phyloP scores from a whole-genome alignment of 306 rosid genomes.

The Casuarina glauca region DNA sequence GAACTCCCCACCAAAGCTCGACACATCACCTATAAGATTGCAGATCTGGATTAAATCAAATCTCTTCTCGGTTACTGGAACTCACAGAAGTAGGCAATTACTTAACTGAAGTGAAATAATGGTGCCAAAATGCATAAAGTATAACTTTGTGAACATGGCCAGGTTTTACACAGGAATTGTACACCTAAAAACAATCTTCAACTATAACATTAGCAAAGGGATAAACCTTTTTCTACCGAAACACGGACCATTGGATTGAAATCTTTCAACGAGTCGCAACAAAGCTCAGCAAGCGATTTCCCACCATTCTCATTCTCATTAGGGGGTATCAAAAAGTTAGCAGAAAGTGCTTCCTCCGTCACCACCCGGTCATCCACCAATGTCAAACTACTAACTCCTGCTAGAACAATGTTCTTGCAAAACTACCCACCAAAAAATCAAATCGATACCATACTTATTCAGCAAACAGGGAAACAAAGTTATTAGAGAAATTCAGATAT shows the following conservation, averaged over 20 bases:
- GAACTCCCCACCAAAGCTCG: conserved; percentile 68
- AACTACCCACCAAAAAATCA: conserved; percentile 48
- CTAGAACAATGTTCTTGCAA: conserved; percentile 94
- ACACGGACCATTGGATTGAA: conserved; percentile 98
- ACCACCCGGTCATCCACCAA: conserved; percentile 77
- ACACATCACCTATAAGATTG: conserved; percentile 62
- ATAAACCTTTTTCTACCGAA: conserved; percentile 70
- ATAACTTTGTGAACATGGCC: neutral
- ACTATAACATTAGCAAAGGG: conserved; percentile 1
- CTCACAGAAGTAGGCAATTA: neutral
- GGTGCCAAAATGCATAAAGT: neutral
- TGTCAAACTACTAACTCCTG: conserved; percentile 95
- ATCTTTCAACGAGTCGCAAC: conserved; percentile 87
- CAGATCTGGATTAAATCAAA: neutral
- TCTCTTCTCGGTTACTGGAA: neutral
- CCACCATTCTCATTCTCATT: conserved; percentile 69
- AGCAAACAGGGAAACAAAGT: neutral
- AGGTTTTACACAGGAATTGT: neutral
- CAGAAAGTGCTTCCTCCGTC: conserved; percentile 57
- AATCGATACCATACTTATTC: neutral
- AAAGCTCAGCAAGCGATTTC: conserved; percentile 78
- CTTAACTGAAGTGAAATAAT: neutral
- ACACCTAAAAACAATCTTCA: neutral
- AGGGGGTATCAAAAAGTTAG: conserved; percentile 78
- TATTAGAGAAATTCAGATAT: conserved; percentile 7